Conservation (phyloP, 225 moss, liverwort and hornwort genomes). For the Straminergon stramineum region DNA sequence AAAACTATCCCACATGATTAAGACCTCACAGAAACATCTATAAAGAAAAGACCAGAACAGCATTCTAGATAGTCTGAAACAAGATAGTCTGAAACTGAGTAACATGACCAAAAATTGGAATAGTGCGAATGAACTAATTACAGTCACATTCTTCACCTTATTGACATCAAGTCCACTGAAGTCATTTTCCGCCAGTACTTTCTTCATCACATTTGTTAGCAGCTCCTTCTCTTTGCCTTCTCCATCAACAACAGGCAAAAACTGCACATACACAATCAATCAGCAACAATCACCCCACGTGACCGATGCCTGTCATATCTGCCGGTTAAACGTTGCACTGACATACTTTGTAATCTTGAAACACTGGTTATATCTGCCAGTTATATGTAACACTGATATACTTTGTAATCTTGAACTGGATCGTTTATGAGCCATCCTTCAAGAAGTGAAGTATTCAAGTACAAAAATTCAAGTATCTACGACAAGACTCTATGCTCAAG, state of each 20-base stretch:
- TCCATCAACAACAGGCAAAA: conserved; percentile 82
- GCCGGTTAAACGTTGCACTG: background rate
- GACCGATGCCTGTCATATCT: background rate
- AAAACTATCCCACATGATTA: background rate
- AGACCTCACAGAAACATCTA: background rate
- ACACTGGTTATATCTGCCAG: no score
- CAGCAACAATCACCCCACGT: background rate
- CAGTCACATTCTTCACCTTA: conserved; percentile 48
- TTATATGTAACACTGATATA: background rate
- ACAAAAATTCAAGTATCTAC: background rate
- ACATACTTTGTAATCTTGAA: background rate
- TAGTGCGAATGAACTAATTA: background rate
- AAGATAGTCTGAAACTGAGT: background rate
- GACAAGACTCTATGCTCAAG: background rate
- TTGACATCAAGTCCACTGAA: conserved; percentile 74
- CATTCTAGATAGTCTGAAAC: background rate
- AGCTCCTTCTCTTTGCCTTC: conserved; percentile 83
- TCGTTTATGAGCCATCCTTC: background rate
- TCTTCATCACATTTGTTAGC: conserved; percentile 62
- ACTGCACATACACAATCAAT: conserved; percentile 37
- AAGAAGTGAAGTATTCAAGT: background rate
- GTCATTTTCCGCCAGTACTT: conserved; percentile 75
- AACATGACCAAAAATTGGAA: background rate
- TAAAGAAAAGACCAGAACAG: background rate
- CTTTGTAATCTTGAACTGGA: background rate